Evolutionary conservation across 495 filamentous ascomycete species (phyloP), one percentile per base, ranked within the genome.

Genomic region (Eremomyces bilateralis): DNA sequence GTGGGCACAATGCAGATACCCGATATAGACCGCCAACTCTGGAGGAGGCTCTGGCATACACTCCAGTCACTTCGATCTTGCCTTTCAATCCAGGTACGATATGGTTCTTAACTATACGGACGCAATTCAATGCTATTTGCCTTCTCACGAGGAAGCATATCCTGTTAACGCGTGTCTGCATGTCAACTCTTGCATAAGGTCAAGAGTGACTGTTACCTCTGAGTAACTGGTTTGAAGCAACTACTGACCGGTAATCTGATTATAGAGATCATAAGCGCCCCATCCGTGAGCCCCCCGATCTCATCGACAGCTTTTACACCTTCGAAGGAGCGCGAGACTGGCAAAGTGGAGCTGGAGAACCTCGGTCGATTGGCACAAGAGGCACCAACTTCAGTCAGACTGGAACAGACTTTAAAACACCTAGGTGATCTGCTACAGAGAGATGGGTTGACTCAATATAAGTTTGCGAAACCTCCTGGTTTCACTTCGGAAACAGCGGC

Each of bases 41-140:
- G 10, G 71, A 80, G 37, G 80, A 95, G 47, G 85, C 85, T 6
- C 59, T 99, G 29, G 80, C 81, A 22, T 93, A 76, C 54, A 85
- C 90, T 12, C 84, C 88, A 2, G 74, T 94, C 52, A 81, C 79
- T 16, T 90, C 81, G 16, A 71, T 93, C 36, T 67, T 84, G 33
- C 75, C 90, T 3, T 91, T 94, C 55, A 72, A 73, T 40, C 62
- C 85, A 40, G 74, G 88, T 91, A 60, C 37, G 47, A 46, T 33
- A 18, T 8, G 10, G 10, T 16, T 17, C 30, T 32, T 16, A 16
- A n/a, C n/a, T n/a, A n/a, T 32, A 16, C 6, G 30, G 10, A 6
- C 35, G 30, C 28, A 29, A 31, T 21, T 8, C 21, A 31, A 18
- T 40, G 41, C 46, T 35, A 33, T 28, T 43, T 40, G 33, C 34